Evolutionary conservation across 1,139 yeast genomes (phyloP), one percentile per base, ranked within the genome.

Genomic region (Kodamaea fungicola): DNA sequence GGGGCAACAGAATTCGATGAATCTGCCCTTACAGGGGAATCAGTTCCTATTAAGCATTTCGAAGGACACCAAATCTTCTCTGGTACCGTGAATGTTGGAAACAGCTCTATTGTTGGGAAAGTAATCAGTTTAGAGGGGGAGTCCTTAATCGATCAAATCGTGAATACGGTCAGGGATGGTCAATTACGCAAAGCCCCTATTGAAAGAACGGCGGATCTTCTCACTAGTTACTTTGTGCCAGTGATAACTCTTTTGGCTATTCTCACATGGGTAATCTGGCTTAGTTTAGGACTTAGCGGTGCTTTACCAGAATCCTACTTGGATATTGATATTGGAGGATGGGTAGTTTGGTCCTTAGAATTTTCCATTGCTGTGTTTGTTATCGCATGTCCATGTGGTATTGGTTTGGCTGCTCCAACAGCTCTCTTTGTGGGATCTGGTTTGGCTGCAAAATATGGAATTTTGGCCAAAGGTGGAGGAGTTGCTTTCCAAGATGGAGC

Each of bases 401-500:
- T 70, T 42, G 76, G 74, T 1, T 57, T 70, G 31, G 76, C 76
- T 12, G 74, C 75, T 0, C 76, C 76, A 2, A 68, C 76, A 2
- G 76, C 76, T 1, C 52, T 70, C 27, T 67, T 67, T 52, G 74
- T 69, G 4, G 76, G 76, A 0, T 62, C 74, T 4, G 74, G 74
- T 0, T 54, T 70, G 43, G 74, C 76, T 26, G 74, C 75, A 8
- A 67, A 64, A 40, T 47, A 79, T 53, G 94, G 94, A n/a, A 80
- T 84, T 34, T 63, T 84, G 33, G 89, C 85, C 2, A 74, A 82
- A 50, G 92, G 92, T 25, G 94, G 94, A 8, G 94, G 94, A 32
- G 80, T 78, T 36, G 89, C 92, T 1, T 83, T 84, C 53, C 90
- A 84, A 57, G 88, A 84, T 51, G 90, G 84, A 2, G 76, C 89